These are phyloP conservation scores for Chaetomiaceae sp. DNA, from an alignment of 2,329 filamentous ascomycete species.

Conservation along the genomic window DNA sequence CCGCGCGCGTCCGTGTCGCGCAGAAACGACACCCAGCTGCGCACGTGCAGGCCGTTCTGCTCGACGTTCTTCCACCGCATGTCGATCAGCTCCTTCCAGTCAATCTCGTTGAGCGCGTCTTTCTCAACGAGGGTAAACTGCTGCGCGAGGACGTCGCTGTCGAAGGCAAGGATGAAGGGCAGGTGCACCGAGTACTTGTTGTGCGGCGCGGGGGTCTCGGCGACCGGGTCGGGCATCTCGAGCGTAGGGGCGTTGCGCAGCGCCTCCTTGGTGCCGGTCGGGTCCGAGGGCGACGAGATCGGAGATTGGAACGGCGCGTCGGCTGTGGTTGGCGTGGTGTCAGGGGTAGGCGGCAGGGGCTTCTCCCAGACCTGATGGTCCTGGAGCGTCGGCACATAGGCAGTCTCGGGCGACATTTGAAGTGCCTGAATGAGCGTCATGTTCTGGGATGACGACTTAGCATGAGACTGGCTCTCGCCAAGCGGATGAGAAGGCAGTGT, in stretches of 20 bases:
- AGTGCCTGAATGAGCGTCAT: constrained; percentile 48
- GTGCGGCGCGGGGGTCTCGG: constrained; percentile 18
- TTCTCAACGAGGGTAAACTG: constrained; percentile 85
- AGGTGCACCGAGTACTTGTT: constrained; percentile 56
- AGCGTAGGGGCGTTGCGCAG: constrained; percentile 34
- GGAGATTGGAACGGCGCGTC: constrained; percentile 33
- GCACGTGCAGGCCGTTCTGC: constrained; percentile 50
- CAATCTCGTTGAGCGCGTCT: constrained; percentile 78
- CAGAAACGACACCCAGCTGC: constrained; percentile 79
- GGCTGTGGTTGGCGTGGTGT: constrained; percentile 42
- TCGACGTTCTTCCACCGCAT: constrained; percentile 73
- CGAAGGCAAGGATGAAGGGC: constrained; percentile 76
- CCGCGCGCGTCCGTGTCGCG: constrained; percentile 67
- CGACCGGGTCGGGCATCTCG: constrained; percentile 25
- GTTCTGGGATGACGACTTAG: constrained; percentile 40
- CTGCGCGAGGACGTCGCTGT: constrained; percentile 72
- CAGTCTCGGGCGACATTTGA: constrained; percentile 38
- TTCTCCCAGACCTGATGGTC: constrained; percentile 43
- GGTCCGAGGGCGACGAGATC: constrained; percentile 29
- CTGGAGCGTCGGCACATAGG: constrained; percentile 36
- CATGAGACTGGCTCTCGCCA: constrained; percentile 27
- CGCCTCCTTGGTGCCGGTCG: constrained; percentile 35
- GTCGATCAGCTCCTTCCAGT: constrained; percentile 83
- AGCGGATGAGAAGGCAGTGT: constrained; percentile 36
- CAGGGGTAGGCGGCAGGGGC: constrained; percentile 47